Conservation (phyloP, 371 early-diverging fungal species). For the Syncephalastrum contaminatum region DNA sequence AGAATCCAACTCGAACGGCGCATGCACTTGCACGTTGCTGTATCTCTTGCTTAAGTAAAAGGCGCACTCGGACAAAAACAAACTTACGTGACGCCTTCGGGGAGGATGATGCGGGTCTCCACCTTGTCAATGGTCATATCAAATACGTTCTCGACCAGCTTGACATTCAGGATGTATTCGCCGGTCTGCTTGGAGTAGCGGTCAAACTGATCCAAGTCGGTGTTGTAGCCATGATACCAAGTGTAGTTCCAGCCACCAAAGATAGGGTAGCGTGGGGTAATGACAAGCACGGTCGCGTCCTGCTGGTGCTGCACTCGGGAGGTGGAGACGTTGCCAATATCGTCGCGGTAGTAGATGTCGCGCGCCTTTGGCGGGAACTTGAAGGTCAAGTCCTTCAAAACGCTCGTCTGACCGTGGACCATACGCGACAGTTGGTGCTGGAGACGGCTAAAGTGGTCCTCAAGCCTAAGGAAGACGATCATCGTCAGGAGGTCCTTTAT, state of each 20-base stretch:
- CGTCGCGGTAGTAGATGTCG: slow-evolving; percentile 88
- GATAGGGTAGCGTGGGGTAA: slow-evolving; percentile 89
- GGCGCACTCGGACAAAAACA: neutral
- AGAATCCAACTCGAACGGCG: slow-evolving; percentile 56
- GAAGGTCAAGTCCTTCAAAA: slow-evolving; percentile 53
- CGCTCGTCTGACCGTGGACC: slow-evolving; percentile 59
- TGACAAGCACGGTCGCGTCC: slow-evolving; percentile 56
- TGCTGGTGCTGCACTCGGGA: slow-evolving; percentile 63
- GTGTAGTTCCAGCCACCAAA: slow-evolving; percentile 96
- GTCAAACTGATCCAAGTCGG: slow-evolving; percentile 58
- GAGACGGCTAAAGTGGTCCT: slow-evolving; percentile 73
- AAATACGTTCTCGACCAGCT: slow-evolving; percentile 66
- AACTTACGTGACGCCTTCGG: slow-evolving; percentile 88
- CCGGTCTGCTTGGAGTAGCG: slow-evolving; percentile 45
- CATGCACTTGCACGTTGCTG: slow-evolving; percentile 57
- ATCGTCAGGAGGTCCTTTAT: neutral
- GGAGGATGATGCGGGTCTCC: slow-evolving; percentile 77
- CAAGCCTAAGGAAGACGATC: slow-evolving; percentile 49
- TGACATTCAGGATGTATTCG: slow-evolving; percentile 64
- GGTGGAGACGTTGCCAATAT: slow-evolving; percentile 96
- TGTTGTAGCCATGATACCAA: slow-evolving; percentile 91
- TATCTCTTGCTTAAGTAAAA: neutral
- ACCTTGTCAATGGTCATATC: slow-evolving; percentile 66
- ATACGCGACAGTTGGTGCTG: slow-evolving; percentile 55
- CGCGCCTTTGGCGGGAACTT: slow-evolving; percentile 66